These are phyloP conservation scores for Saccharomycopsis sp. DNA, from an alignment of 805 yeast species.

Conservation along the genomic window DNA sequence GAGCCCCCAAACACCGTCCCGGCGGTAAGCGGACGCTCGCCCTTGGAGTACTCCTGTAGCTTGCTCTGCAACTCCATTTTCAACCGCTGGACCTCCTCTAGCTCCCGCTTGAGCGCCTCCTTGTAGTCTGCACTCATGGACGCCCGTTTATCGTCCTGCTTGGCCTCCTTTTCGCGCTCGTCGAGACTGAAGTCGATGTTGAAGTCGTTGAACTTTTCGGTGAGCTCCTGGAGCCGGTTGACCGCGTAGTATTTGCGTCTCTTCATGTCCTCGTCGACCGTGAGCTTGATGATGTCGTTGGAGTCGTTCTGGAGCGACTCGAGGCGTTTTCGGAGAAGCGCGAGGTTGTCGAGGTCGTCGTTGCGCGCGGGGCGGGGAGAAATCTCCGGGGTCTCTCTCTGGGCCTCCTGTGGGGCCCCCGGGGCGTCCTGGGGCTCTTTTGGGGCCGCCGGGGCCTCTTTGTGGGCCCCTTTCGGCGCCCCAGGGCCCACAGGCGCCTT, in stretches of 20 bases:
- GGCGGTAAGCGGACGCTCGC: conserved; percentile 10
- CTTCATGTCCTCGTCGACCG: conserved; percentile 41
- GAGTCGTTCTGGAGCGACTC: conserved; percentile 64
- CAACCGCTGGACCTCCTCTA: conserved; percentile 36
- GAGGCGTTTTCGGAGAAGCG: conserved; percentile 48
- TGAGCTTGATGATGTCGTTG: conserved; percentile 66
- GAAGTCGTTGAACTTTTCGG: conserved; percentile 56
- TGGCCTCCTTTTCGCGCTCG: conserved; percentile 20
- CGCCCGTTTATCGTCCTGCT: conserved; percentile 18
- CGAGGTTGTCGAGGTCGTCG: conserved; percentile 51
- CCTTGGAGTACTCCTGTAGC: conserved; percentile 26
- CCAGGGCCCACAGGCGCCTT: not conserved
- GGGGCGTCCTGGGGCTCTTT: conserved; percentile 23
- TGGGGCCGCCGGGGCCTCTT: conserved; percentile 13
- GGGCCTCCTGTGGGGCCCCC: conserved; percentile 1
- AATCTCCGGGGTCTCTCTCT: conserved; percentile 25
- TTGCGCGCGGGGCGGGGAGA: conserved; percentile 36
- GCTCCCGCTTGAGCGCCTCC: conserved; percentile 32
- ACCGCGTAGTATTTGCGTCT: conserved; percentile 60
- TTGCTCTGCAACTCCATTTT: conserved; percentile 36
- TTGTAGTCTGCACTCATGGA: conserved; percentile 20
- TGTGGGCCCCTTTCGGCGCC: conserved; percentile 8
- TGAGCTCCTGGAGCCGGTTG: conserved; percentile 66
- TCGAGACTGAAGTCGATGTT: conserved; percentile 43
- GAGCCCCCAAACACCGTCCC: conserved; percentile 6